Base-by-base conservation (phyloP, 257 asterid genomes). In the Plantago elongata region DNA sequence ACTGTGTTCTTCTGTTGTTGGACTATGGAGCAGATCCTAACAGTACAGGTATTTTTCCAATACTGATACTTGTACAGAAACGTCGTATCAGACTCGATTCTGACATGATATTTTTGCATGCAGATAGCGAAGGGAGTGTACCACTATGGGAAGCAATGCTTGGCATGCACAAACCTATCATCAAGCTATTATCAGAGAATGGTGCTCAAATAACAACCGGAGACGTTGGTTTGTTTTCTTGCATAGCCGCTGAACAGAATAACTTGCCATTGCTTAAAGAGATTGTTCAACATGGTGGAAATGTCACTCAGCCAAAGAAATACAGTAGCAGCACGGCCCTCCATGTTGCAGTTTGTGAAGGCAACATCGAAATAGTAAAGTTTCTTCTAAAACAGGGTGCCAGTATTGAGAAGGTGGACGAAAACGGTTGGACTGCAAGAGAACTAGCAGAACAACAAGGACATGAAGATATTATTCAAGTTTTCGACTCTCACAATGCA, bases 11-110 rank as follows among this genome's bases (percentile, higher is more conserved):
- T 58, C 87, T 92, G 57, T 81, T 92, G 76, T 83, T 92, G 47
- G 99, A 89, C 66, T 83, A 48, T 34, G 95, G 88, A 11, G 97
- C 99, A 0, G 77, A 89, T 74, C 88, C 94, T 22, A 92, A 87
- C 43, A 67, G 69, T 57, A 78, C 82, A 89, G 99, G 99, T 92
- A 76, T 37, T 15, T 60, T 22, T 22, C 56, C 48, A 9, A 57
- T 38, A 57, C 27, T 9, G 47, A 14, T 57, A 57, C 11, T 4
- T n/a, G 7, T 34, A 15, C 49, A 62, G 15, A 14, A 17, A 47
- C 56, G 11, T 45, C 6, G 4, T 6, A 0, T 37, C 46, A 17
- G 43, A 13, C 48, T 44, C 11, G 45, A 12, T 57, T 57, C 56
- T 29, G 9, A 50, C 5, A 6, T 55, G 3, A 5, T 43, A 38